These are phyloP conservation scores for Lactarius akahatsu DNA, from an alignment of 768 basidiomycete species.

Conservation along the genomic window DNA sequence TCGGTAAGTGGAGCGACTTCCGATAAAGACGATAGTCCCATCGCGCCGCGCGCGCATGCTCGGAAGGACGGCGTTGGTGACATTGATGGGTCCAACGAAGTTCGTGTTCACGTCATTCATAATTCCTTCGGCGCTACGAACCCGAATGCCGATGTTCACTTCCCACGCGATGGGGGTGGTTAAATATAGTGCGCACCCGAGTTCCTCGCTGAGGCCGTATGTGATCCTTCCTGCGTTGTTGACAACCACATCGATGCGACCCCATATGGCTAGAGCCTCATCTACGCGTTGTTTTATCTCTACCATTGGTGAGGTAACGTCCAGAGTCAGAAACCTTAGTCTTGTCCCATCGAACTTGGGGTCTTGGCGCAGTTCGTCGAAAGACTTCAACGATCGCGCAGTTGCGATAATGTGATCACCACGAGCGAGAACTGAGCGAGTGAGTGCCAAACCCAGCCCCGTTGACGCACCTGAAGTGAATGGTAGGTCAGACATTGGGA, in stretches of 20 bases:
- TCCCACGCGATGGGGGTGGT: background rate
- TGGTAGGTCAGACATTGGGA: background rate
- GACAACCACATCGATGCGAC: slow-evolving; percentile 22
- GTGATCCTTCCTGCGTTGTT: slow-evolving; percentile 23
- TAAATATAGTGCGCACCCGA: slow-evolving; percentile 10
- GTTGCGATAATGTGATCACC: slow-evolving; percentile 22
- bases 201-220: slow-evolving; percentile 13
- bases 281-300: slow-evolving; percentile 16
- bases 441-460: slow-evolving; percentile 22
- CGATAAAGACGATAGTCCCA: slow-evolving; percentile 41
- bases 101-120: slow-evolving; percentile 37
- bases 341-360: slow-evolving; percentile 1
- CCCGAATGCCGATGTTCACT: background rate
- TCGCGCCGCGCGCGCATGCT: slow-evolving; percentile 39
- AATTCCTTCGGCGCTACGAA: slow-evolving; percentile 9
- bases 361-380: slow-evolving; percentile 7
- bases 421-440: slow-evolving; percentile 14
- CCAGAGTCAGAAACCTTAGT: slow-evolving; percentile 11
- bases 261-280: slow-evolving; percentile 14
- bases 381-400: slow-evolving; percentile 4
- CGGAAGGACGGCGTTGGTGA: slow-evolving; percentile 46
- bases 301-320: slow-evolving; percentile 12
- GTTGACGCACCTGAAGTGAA: slow-evolving; percentile 12
- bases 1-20: slow-evolving; percentile 37
- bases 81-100: slow-evolving; percentile 46